Conservation (phyloP, 2,329 filamentous ascomycete genomes). For the Aspergillus pseudoviridinutans region DNA sequence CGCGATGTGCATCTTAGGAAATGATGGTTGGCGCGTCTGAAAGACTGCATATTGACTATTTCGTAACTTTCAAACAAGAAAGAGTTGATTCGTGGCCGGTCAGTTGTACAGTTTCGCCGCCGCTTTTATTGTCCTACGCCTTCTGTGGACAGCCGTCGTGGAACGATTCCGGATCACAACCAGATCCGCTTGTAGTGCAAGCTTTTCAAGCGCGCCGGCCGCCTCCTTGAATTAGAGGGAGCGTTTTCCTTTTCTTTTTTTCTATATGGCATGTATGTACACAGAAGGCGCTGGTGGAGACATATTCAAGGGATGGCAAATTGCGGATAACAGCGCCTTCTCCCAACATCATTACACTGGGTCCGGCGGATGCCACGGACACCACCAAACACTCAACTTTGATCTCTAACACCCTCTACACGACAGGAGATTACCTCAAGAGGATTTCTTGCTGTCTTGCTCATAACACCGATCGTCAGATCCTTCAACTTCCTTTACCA, state of each 20-base stretch:
- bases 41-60: background rate
- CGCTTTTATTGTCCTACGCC: background rate
- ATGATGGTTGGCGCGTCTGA: background rate
- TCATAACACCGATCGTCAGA: constrained; percentile 9
- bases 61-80: background rate
- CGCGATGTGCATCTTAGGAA: background rate
- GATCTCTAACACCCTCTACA: background rate
- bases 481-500: constrained; percentile 13
- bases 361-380: background rate
- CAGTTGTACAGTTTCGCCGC: too few relatives aligned
- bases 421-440: background rate
- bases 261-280: background rate
- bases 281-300: background rate
- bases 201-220: background rate
- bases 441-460: constrained; percentile 1
- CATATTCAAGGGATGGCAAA: background rate
- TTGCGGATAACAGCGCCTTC: background rate
- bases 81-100: background rate
- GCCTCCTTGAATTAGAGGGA: background rate
- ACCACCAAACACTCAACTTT: background rate
- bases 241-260: background rate
- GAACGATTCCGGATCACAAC: background rate
- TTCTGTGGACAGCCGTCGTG: background rate
- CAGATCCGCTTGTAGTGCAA: background rate
- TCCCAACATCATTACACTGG: background rate